Conservation (phyloP, 139 green algal species). For the Gonium pectorale region DNA sequence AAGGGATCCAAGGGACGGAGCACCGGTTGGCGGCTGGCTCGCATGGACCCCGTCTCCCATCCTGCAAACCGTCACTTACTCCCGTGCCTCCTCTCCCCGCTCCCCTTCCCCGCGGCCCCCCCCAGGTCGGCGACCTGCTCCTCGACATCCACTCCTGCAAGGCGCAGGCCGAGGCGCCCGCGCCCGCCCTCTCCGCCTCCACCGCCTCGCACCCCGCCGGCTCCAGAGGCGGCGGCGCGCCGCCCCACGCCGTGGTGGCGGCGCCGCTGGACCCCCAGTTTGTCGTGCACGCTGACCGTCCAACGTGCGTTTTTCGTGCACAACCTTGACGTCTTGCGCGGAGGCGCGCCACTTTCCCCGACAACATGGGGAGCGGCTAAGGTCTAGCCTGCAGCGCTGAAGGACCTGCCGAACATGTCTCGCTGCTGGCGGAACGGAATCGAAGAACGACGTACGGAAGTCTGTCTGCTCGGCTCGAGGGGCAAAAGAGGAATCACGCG, state of each 20-base stretch:
- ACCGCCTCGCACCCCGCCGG: not conserved
- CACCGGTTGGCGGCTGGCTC: too few relatives aligned
- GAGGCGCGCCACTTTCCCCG: conserved; percentile 84
- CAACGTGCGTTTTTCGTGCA: too few relatives aligned
- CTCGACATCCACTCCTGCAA: conserved; percentile 74
- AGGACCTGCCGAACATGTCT: conserved; percentile 59
- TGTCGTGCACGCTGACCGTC: too few relatives aligned
- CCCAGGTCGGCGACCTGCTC: conserved; percentile 72
- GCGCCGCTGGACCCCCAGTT: conserved; percentile 38
- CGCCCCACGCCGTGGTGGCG: not conserved
- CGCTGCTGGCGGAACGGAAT: not conserved
- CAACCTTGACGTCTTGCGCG: too few relatives aligned
- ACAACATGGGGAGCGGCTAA: conserved; percentile 90
- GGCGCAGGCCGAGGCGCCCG: conserved; percentile 42
- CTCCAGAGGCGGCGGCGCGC: not conserved
- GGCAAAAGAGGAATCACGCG: too few relatives aligned
- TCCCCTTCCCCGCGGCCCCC: not conserved
- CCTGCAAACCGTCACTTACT: too few relatives aligned
- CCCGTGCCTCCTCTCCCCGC: not conserved
- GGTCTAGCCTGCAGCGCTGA: conserved; percentile 63
- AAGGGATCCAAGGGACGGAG: too few relatives aligned
- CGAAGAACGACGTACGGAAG: too few relatives aligned
- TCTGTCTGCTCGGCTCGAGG: too few relatives aligned
- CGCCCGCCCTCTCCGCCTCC: not conserved
- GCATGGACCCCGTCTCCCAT: too few relatives aligned